Conservation (phyloP, 106 monocot species). For the Acorus calamus region DNA sequence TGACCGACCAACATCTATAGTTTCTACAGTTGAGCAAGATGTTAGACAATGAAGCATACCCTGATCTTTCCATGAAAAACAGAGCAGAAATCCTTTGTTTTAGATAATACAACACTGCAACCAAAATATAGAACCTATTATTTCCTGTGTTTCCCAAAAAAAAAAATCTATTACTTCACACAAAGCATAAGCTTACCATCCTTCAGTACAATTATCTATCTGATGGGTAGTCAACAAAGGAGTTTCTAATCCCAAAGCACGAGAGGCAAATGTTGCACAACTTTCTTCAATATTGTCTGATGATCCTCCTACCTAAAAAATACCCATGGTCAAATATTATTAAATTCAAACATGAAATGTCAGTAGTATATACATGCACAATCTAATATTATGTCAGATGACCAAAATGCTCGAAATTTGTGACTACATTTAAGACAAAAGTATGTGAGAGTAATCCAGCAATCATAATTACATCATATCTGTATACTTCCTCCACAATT, state of each 20-base stretch:
- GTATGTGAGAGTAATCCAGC: no score
- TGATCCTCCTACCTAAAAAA: conserved; percentile 82
- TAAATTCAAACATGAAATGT: no score
- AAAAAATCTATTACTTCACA: background rate
- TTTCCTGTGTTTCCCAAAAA: no score
- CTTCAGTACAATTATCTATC: conserved; percentile 95
- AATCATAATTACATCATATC: no score
- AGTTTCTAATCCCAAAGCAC: conserved; percentile 63
- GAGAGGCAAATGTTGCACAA: conserved; percentile 88
- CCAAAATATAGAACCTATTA: background rate
- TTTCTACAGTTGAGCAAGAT: no score
- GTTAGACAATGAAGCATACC: conserved; percentile 31
- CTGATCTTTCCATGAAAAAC: conserved; percentile 89
- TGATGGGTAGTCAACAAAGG: conserved; percentile 87
- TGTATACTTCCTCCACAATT: no score
- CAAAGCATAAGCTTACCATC: conserved; percentile 58
- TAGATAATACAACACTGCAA: conserved; percentile 85
- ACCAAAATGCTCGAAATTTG: no score
- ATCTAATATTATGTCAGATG: no score
- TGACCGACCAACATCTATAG: no score
- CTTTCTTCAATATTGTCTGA: conserved; percentile 94
- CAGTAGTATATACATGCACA: no score
- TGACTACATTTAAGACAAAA: no score
- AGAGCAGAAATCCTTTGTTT: conserved; percentile 89
- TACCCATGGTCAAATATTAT: background rate